Evolutionary conservation across 2,329 filamentous ascomycete species (phyloP), one percentile per base, ranked within the genome.

Genomic region (Colletotrichum destructivum): DNA sequence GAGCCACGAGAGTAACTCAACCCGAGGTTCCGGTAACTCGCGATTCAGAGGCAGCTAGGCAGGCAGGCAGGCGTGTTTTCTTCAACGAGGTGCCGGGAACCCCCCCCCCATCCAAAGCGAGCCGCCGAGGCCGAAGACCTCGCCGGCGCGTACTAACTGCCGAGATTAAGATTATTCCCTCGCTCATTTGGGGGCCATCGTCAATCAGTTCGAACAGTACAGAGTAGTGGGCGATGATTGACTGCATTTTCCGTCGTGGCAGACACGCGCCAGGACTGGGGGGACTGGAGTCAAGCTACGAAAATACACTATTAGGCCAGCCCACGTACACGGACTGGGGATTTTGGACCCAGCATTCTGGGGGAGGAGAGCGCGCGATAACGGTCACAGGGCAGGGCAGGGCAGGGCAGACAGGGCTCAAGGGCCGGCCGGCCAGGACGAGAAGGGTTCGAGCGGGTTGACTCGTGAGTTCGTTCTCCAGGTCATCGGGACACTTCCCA

Each of bases 271-370:
- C 54, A 26, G 26, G 26, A 63, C 52, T 54, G 59, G 54, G 63
- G 12, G 23, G 13, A 13, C 59, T 55, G 59, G 65, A 49, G 65
- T 4, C 26, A 26, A 26, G 46, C 65, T 42, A 49, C 21, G 47
- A 42, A 31, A 40, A n/a, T 11, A 62, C 16, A 57, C 47, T 12
- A 63, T n/a, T 16, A 56, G 31, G 59, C 46, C n/a, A 67, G 46
- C 46, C 35, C 49, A 51, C 52, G 23, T 46, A 40, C 56, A 52
- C 66, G 51, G 18, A 61, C 42, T 46, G 56, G 56, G 56, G 40
- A 44, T 56, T 61, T 55, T 46, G 52, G 64, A 49, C 65, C 64
- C 65, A 49, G 52, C 52, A 63, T n/a, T 55, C 47, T 69, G 57
- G 69, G 59, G 46, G 54, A 47, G 46, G 46, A n/a, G 31, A 31